Conservation (phyloP, 1,284 basidiomycete genomes). For the Cutaneotrichosporon dermatis region DNA sequence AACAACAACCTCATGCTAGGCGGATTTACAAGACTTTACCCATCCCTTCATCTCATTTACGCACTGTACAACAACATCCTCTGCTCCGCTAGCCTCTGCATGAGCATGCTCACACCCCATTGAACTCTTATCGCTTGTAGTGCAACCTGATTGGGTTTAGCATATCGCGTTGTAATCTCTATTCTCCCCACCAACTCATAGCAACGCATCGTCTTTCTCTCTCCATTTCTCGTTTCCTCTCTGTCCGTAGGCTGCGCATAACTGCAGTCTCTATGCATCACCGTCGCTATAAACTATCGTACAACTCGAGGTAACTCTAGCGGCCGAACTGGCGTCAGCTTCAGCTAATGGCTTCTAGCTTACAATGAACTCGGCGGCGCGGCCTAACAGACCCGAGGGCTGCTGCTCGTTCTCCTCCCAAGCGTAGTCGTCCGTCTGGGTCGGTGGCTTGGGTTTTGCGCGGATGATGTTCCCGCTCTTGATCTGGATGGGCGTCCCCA, state of each 20-base stretch:
- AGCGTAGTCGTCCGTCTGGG: constrained; percentile 27
- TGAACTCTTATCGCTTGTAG: background rate
- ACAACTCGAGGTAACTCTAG: constrained; percentile 11
- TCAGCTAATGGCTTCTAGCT: background rate
- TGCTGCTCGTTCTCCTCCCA: constrained; percentile 37
- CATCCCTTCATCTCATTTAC: no score
- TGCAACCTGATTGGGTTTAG: background rate
- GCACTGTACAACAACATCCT: background rate
- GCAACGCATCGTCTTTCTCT: background rate
- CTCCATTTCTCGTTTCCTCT: no score
- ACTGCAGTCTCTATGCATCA: constrained; percentile 15
- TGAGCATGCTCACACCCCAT: background rate
- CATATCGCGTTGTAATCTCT: background rate
- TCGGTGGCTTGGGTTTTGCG: constrained; percentile 17
- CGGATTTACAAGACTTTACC: background rate
- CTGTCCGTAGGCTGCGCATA: constrained; percentile 1
- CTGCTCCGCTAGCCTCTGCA: background rate
- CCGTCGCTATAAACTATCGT: constrained; percentile 11
- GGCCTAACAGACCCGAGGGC: constrained; percentile 24
- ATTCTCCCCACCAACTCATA: background rate
- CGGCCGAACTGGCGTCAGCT: constrained; percentile 21
- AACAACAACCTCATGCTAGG: background rate
- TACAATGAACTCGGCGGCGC: constrained; percentile 23
- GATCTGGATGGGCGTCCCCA: constrained; percentile 28
- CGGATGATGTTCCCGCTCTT: constrained; percentile 25